phyloP scores from a whole-genome alignment of 371 early-diverging fungal genomes.

The Basidiobolus meristosporus region DNA sequence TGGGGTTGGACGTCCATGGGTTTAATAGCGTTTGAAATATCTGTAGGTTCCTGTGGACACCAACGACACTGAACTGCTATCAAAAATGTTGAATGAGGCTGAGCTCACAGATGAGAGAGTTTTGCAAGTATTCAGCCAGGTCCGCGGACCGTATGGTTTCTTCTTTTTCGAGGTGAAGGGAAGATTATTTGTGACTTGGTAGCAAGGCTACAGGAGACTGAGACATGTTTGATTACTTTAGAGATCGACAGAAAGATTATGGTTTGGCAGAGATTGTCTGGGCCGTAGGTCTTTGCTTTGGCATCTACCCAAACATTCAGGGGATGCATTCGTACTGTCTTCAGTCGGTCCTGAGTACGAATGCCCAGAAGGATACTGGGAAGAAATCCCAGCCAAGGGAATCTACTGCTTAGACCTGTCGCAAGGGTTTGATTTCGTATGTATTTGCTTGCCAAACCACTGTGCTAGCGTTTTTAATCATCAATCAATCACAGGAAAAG shows the following conservation, averaged over 20 bases:
- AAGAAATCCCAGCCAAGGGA: slow-evolving; percentile 54
- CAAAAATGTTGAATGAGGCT: slow-evolving; percentile 13
- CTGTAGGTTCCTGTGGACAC: slow-evolving; percentile 10
- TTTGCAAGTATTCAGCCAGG: slow-evolving; percentile 17
- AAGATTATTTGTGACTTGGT: not conserved
- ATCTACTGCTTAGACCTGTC: slow-evolving; percentile 31
- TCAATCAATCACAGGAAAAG: not conserved
- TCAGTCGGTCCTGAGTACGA: slow-evolving; percentile 19
- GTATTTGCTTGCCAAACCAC: no score
- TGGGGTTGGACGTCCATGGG: not conserved
- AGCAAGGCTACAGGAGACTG: not conserved
- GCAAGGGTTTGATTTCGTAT: not conserved
- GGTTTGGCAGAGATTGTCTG: slow-evolving; percentile 65
- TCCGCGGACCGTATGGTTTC: slow-evolving; percentile 66
- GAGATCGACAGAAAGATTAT: slow-evolving; percentile 22
- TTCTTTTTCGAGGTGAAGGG: slow-evolving; percentile 31
- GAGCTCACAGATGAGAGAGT: slow-evolving; percentile 7
- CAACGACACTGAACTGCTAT: slow-evolving; percentile 32
- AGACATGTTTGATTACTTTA: slow-evolving; percentile 5
- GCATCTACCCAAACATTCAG: slow-evolving; percentile 10
- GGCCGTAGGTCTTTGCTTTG: slow-evolving; percentile 68
- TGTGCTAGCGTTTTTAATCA: no score
- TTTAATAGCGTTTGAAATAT: not conserved
- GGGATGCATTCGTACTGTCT: slow-evolving; percentile 19
- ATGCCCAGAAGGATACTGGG: slow-evolving; percentile 14